Evolutionary conservation across 371 early-diverging fungal species (phyloP), one percentile per base, ranked within the genome.

Genomic region (Batrachochytrium dendrobatidis): DNA sequence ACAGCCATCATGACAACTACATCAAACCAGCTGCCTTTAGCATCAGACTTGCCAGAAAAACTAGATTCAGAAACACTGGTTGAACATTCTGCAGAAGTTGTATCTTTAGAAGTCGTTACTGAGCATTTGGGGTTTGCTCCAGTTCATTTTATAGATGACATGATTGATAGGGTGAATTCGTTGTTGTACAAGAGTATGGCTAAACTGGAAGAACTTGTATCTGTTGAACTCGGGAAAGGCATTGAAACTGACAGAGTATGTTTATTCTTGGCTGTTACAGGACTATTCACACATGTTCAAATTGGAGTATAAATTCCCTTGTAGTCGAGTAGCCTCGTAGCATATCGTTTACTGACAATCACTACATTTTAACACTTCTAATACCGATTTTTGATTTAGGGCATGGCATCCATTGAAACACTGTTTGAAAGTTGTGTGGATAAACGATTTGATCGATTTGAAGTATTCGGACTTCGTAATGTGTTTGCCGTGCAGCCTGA

Each of bases 371-470:
- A n/a, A n/a, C n/a, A n/a, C n/a, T n/a, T n/a, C n/a, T n/a, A n/a
- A n/a, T n/a, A n/a, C n/a, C n/a, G n/a, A n/a, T n/a, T n/a, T n/a
- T 39, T n/a, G 39, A n/a, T n/a, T 15, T 39, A 39, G 39, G 39
- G 39, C 39, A 39, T 39, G 39, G 39, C 39, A n/a, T 39, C 39
- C 15, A n/a, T 39, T n/a, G 39, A 39, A n/a, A 39, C 39, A n/a
- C 39, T 39, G 39, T 39, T 39, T 39, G 39, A 39, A n/a, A 39
- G n/a, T n/a, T 39, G 15, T 12, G 39, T 39, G 15, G 39, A 39
- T n/a, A 12, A n/a, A n/a, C 39, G 39, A 12, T 39, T 39, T n/a
- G 39, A 39, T 39, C 39, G 39, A n/a, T n/a, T 39, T 12, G 39
- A 39, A 39, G 39, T 39, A n/a, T 39, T 39, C n/a, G 12, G 39